phyloP scores from a whole-genome alignment of 306 rosid genomes.

The Astragalus glycyphyllos region DNA sequence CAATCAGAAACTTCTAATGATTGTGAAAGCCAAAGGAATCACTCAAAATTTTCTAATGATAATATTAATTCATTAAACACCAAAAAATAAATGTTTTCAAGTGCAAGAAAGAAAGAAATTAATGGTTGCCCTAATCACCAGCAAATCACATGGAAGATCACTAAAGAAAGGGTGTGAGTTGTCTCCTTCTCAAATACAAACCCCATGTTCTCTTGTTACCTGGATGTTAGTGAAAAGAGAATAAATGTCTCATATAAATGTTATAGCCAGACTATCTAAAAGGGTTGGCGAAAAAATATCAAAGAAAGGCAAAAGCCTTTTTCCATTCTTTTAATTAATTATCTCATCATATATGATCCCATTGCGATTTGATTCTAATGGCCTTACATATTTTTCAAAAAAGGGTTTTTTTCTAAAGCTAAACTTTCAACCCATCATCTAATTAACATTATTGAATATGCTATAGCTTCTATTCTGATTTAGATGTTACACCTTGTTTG shows the following conservation, averaged over 20 bases:
- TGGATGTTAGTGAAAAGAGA: constrained; percentile 58
- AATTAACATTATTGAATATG: constrained; percentile 45
- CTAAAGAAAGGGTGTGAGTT: constrained; percentile 47
- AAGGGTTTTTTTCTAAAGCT: constrained; percentile 49
- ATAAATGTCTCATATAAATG: constrained; percentile 48
- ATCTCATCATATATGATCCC: constrained; percentile 42
- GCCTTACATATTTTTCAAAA: constrained; percentile 56
- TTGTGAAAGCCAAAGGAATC: constrained; percentile 44
- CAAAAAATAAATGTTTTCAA: not conserved
- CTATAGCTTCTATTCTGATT: constrained; percentile 51
- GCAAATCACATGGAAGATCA: constrained; percentile 48
- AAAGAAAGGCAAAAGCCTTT: constrained; percentile 48
- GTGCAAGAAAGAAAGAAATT: not conserved
- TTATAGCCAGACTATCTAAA: not conserved
- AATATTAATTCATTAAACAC: constrained; percentile 10
- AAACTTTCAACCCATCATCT: constrained; percentile 46
- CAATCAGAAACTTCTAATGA: constrained; percentile 49
- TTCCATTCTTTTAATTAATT: constrained; percentile 48
- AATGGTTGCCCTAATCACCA: constrained; percentile 46
- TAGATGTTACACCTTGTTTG: constrained; percentile 66
- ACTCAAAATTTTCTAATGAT: constrained; percentile 19
- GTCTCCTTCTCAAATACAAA: constrained; percentile 43
- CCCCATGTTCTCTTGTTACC: constrained; percentile 48
- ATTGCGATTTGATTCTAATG: constrained; percentile 49
- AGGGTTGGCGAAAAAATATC: constrained; percentile 36